Percentiles rank a stretch among this genome's conserved stretches.
These are phyloP conservation scores for Elasticomyces elasticus DNA, from an alignment of 495 filamentous ascomycete genomes.

Conservation along the genomic window DNA sequence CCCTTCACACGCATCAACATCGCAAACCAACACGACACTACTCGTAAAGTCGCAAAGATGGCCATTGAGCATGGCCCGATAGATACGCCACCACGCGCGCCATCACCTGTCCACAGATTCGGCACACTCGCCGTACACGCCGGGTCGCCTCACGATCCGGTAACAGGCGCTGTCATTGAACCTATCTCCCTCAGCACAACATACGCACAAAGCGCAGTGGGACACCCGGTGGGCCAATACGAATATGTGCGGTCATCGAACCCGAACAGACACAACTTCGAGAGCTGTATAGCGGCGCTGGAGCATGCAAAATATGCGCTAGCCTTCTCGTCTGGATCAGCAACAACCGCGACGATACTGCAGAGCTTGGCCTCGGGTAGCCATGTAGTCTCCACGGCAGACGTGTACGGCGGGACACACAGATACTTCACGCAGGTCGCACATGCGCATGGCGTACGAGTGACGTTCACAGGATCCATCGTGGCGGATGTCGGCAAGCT, in stretches of 20 bases:
- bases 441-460: constrained; percentile 82
- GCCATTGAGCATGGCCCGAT: constrained; percentile 29
- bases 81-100: constrained; percentile 48
- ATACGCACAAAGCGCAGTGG: constrained; percentile 76
- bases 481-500: constrained; percentile 74
- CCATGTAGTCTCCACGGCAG: constrained; percentile 89
- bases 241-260: constrained; percentile 90
- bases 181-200: constrained; percentile 93
- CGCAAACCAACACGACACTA: too few relatives aligned
- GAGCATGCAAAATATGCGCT: constrained; percentile 89
- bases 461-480: constrained; percentile 85
- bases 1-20: too few relatives aligned
- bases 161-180: constrained; percentile 90
- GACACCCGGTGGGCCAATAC: constrained; percentile 71
- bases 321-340: constrained; percentile 90
- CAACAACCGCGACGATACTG: constrained; percentile 83
- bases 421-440: constrained; percentile 99
- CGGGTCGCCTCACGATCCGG: constrained; percentile 77
- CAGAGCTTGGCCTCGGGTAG: constrained; percentile 87
- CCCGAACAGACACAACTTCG: constrained; percentile 88
- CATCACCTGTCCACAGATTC: constrained; percentile 59
- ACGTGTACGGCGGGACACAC: constrained; percentile 96
- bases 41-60: not conserved
- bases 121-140: constrained; percentile 92
- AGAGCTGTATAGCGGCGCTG: constrained; percentile 78